A percentile compares a stretch with the other conserved stretches of the same genome.
Evolutionary conservation across 176 grass and related monocot species (phyloP).

Genomic region (Phoenix dactylifera): DNA sequence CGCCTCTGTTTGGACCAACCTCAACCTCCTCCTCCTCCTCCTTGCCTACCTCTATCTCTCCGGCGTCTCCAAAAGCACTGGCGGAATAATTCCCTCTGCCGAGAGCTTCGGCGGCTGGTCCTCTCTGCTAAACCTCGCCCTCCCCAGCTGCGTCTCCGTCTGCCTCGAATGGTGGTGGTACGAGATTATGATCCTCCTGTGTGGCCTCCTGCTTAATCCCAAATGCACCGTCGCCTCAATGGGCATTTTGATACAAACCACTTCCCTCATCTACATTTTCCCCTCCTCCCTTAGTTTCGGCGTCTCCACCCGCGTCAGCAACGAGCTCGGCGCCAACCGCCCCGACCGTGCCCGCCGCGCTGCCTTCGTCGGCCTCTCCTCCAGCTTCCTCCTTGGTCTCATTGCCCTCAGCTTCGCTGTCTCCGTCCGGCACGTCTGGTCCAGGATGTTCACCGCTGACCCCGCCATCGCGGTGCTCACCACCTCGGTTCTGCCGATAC

Average conservation of each 20-base stretch:
- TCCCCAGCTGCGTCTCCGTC: conserved; percentile 64
- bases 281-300: conserved; percentile 97
- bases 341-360: conserved; percentile 37
- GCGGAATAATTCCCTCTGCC: conserved; percentile 41
- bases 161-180: conserved; percentile 99
- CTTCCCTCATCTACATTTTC: conserved; percentile 91
- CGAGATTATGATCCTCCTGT: conserved; percentile 97
- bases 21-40: conserved; percentile 77
- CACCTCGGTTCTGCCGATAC: conserved; percentile 66
- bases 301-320: conserved; percentile 80
- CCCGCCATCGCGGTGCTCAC: conserved; percentile 57
- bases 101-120: conserved; percentile 56
- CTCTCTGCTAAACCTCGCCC: conserved; percentile 37
- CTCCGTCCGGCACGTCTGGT: conserved; percentile 60
- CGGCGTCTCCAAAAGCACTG: conserved; percentile 45
- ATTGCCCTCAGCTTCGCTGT: conserved; percentile 47
- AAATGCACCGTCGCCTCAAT: conserved; percentile 75
- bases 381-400: conserved; percentile 53
- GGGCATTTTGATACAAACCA: conserved; percentile 89
- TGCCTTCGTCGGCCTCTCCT: conserved; percentile 38
- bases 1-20: conserved; percentile 60
- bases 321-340: conserved; percentile 79
- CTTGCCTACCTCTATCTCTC: conserved; percentile 60
- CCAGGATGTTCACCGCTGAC: conserved; percentile 73
- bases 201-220: conserved; percentile 59